Percentiles rank a stretch among this genome's conserved stretches.
Conservation (phyloP, 2,329 filamentous ascomycete species). For the Tolypocladium tropicale region DNA sequence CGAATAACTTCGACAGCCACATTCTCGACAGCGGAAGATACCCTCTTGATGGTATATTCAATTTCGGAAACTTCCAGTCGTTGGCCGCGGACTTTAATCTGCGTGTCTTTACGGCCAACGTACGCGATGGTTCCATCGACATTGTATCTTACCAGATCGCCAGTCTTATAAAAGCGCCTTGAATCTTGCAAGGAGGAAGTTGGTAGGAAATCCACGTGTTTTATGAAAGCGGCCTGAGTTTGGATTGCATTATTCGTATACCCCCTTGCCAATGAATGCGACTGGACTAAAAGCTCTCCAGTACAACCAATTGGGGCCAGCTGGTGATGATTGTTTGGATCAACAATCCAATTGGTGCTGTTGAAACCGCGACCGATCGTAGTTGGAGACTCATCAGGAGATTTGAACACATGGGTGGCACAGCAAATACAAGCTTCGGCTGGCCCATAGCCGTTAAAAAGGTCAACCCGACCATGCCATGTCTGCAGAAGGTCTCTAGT, state of each 20-base stretch:
- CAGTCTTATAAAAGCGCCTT: constrained; percentile 13
- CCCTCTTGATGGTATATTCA: constrained; percentile 3
- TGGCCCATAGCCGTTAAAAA: constrained; percentile 10
- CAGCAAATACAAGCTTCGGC: constrained; percentile 7
- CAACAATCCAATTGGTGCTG: constrained; percentile 10
- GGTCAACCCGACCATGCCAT: constrained; percentile 7
- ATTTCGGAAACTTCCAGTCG: constrained; percentile 12
- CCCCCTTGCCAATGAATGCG: constrained; percentile 31
- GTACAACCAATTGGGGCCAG: constrained; percentile 8
- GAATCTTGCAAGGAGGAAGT: not conserved
- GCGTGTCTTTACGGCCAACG: too few relatives aligned
- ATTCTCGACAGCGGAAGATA: not conserved
- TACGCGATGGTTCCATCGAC: not conserved
- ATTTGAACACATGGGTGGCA: not conserved
- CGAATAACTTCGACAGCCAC: not conserved
- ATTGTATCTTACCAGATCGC: constrained; percentile 2
- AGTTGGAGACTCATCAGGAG: not conserved
- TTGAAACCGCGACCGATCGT: constrained; percentile 6
- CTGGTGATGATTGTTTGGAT: constrained; percentile 6
- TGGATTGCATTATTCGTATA: constrained; percentile 29
- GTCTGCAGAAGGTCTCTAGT: constrained; percentile 2
- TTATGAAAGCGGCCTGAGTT: constrained; percentile 17
- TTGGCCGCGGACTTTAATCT: constrained; percentile 2
- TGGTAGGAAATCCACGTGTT: not conserved
- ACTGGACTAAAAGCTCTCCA: constrained; percentile 12